These are phyloP conservation scores for Elongisporangium senticosum DNA, from an alignment of 352 stramenopile species.

Conservation along the genomic window DNA sequence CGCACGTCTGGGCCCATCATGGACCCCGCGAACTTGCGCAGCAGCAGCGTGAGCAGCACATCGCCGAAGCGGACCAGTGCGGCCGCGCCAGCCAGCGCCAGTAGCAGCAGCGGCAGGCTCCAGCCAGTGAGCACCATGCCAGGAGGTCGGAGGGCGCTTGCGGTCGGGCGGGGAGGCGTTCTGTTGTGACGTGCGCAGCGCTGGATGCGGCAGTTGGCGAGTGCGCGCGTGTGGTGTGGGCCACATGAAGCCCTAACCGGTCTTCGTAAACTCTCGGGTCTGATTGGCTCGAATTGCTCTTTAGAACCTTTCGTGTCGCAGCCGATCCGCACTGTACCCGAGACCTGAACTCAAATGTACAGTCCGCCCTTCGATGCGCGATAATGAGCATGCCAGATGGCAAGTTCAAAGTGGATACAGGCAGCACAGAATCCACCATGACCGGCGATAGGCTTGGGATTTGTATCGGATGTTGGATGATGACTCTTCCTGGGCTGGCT, in stretches of 20 bases:
- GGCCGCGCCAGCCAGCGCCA: slow-evolving; percentile 16
- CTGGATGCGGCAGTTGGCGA: background rate
- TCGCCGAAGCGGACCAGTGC: slow-evolving; percentile 49
- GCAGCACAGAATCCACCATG: background rate
- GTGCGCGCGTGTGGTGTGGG: slow-evolving; percentile 1
- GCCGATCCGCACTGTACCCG: background rate
- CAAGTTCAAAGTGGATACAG: background rate
- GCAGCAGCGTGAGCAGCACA: slow-evolving; percentile 45
- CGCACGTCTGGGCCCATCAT: slow-evolving; percentile 51
- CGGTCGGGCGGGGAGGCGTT: slow-evolving; percentile 3
- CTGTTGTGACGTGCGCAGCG: background rate
- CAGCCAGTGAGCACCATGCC: slow-evolving; percentile 23
- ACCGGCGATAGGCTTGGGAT: background rate
- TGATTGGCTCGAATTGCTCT: background rate
- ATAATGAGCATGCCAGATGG: background rate
- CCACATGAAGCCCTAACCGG: background rate
- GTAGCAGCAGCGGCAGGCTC: slow-evolving; percentile 18
- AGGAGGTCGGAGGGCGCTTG: slow-evolving; percentile 5
- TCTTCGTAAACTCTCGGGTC: background rate
- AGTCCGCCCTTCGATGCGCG: background rate
- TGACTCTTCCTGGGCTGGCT: background rate
- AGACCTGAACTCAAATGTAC: background rate
- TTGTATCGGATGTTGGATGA: background rate
- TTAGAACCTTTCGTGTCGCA: background rate
- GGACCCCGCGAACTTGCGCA: slow-evolving; percentile 33